These are phyloP conservation scores for Leptoxyphium fumago DNA, from an alignment of 2,329 filamentous ascomycete species.

Conservation along the genomic window DNA sequence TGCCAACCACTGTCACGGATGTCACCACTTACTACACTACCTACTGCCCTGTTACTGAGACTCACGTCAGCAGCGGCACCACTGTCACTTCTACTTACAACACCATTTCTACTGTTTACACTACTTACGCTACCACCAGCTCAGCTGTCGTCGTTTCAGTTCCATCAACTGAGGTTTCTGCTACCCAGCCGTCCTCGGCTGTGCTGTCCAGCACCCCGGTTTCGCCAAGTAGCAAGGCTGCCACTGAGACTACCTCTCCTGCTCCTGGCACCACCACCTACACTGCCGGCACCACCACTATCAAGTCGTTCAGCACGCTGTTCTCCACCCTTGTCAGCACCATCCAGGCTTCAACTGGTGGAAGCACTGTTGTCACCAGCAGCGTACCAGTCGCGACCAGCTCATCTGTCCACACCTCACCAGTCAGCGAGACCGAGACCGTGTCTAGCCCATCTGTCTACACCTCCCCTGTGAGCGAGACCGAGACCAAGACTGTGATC, in stretches of 20 bases:
- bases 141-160: not conserved
- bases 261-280: not conserved
- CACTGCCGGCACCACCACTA: not conserved
- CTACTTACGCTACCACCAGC: not conserved
- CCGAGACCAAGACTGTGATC: too few relatives aligned
- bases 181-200: not conserved
- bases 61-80: constrained; percentile 4
- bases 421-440: not conserved
- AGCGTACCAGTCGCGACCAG: not conserved
- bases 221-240: not conserved
- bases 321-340: not conserved
- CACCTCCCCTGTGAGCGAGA: not conserved
- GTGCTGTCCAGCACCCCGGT: not conserved
- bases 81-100: constrained; percentile 3
- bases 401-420: not conserved
- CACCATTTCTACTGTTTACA: not conserved
- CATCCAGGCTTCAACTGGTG: not conserved
- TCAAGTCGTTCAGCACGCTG: not conserved
- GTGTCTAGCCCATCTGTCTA: not conserved
- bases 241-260: not conserved
- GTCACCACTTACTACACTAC: constrained; percentile 5
- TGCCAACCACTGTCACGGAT: constrained; percentile 4
- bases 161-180: not conserved
- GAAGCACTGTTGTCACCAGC: not conserved
- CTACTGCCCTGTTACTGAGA: constrained; percentile 5